These are phyloP conservation scores for Diaporthe amygdali DNA, from an alignment of 2,329 filamentous ascomycete species.

Conservation along the genomic window DNA sequence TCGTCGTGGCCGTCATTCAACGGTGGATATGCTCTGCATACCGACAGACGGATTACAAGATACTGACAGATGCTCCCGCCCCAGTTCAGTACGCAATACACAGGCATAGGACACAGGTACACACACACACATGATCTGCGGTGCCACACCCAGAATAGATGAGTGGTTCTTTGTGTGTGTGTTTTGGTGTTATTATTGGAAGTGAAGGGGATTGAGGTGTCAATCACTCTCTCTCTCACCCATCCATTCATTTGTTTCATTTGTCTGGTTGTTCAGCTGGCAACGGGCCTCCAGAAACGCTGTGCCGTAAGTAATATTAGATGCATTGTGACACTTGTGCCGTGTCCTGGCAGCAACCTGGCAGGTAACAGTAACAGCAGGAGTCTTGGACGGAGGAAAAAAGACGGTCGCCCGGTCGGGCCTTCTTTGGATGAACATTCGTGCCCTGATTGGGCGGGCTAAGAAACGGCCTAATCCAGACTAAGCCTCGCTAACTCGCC, in stretches of 20 bases:
- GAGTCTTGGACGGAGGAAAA: background rate
- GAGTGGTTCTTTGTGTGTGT: background rate
- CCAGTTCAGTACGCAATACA: background rate
- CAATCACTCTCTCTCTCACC: background rate
- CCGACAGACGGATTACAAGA: background rate
- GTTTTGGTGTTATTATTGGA: background rate
- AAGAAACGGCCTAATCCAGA: background rate
- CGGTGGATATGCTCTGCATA: background rate
- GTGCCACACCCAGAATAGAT: background rate
- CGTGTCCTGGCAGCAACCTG: background rate
- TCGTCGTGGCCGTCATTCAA: background rate
- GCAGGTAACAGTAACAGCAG: no score
- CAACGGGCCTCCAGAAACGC: background rate
- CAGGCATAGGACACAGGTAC: background rate
- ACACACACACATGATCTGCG: background rate
- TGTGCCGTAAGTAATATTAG: background rate
- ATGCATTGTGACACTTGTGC: background rate
- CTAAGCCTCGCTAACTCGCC: conserved; percentile 10
- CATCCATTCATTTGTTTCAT: background rate
- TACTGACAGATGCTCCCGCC: background rate
- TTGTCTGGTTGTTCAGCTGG: no score
- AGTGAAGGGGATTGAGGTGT: background rate
- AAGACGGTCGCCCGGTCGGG: background rate
- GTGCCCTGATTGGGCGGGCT: conserved; percentile 4
- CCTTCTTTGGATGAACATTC: conserved; percentile 3